Evolutionary conservation across 2,329 filamentous ascomycete genomes (phyloP), one percentile per base, ranked within the genome.

Genomic region (Waltergamsia citrina): DNA sequence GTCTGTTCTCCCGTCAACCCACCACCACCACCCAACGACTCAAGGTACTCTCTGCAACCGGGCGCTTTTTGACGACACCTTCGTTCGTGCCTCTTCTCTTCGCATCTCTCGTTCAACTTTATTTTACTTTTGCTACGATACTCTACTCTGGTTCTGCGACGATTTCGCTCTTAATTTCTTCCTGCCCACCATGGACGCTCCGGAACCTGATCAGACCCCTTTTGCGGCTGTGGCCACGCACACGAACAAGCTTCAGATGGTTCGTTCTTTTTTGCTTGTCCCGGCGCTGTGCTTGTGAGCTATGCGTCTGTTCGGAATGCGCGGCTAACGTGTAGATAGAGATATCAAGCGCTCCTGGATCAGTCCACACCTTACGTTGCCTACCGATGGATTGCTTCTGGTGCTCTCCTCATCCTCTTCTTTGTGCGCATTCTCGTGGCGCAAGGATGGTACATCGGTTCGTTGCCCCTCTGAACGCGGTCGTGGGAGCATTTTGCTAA

Each of bases 371-470:
- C 92, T 11, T 93, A 78, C 60, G 79, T 87, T 35, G 66, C 81
- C 38, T 94, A 96, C 65, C 75, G 92, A 70, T 98, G 92, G 92
- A 56, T 82, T 41, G 81, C 80, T 57, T 94, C 90, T n/a, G 84
- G 62, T 33, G 67, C 74, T 26, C 69, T 82, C 36, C 76, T 96
- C 39, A 37, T 85, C 41, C 42, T 87, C 48, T 98, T 98, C 69
- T 90, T 86, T 56, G 56, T 92, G 45, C 81, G 92, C 55, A 93
- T 98, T 59, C 69, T 98, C 44, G 43, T 94, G 33, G 86, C 87
- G 39, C 87, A 96, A 66, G 92, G 92, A 62, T 98, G 92, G 92
- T 98, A 98, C 59, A 96, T 98, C 46, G 87, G 87, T 94, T 54
- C 38, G 69, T 48, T 8, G 12, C 22, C n/a, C n/a, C n/a, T n/a